A percentile compares a stretch with the other conserved stretches of the same genome.
Conservation (phyloP, 129 eudicot genomes). For the Lactuca saligna region DNA sequence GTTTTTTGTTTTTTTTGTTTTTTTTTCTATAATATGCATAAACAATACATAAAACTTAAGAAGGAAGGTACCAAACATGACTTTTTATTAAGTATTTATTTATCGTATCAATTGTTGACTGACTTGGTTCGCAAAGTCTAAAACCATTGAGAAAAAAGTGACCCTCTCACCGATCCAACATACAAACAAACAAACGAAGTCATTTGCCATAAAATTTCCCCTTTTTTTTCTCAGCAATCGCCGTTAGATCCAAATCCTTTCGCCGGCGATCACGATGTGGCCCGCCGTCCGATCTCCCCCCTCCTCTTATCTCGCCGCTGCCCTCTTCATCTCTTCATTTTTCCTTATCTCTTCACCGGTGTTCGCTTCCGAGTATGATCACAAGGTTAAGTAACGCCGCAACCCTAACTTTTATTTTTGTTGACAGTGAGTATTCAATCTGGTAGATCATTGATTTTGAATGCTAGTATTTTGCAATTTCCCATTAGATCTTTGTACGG, state of each 20-base stretch:
- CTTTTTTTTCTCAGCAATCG: conserved; percentile 25
- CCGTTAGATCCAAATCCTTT: conserved; percentile 44
- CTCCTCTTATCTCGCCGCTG: conserved; percentile 28
- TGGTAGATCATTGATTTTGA: conserved; percentile 25
- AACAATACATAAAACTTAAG: conserved; percentile 1
- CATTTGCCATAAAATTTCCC: conserved; percentile 18
- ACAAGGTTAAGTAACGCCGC: conserved; percentile 49
- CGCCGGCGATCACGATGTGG: conserved; percentile 72
- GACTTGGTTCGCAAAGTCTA: conserved; percentile 13
- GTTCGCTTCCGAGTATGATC: conserved; percentile 77
- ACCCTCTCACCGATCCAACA: conserved; percentile 25
- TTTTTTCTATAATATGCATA: too few relatives aligned
- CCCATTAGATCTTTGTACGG: conserved; percentile 25
- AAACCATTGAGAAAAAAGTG: conserved; percentile 18
- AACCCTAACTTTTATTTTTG: conserved; percentile 27
- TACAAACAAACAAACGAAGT: not conserved
- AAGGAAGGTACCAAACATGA: conserved; percentile 18
- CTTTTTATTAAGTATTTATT: not conserved
- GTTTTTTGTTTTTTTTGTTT: too few relatives aligned
- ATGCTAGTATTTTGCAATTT: conserved; percentile 11
- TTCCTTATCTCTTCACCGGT: conserved; percentile 45
- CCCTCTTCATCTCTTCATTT: conserved; percentile 26
- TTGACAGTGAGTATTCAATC: conserved; percentile 4
- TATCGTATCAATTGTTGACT: conserved; percentile 12
- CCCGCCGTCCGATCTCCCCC: conserved; percentile 46